Conservation (phyloP, 179 eudicot genomes). For the Actinidia chinensis region DNA sequence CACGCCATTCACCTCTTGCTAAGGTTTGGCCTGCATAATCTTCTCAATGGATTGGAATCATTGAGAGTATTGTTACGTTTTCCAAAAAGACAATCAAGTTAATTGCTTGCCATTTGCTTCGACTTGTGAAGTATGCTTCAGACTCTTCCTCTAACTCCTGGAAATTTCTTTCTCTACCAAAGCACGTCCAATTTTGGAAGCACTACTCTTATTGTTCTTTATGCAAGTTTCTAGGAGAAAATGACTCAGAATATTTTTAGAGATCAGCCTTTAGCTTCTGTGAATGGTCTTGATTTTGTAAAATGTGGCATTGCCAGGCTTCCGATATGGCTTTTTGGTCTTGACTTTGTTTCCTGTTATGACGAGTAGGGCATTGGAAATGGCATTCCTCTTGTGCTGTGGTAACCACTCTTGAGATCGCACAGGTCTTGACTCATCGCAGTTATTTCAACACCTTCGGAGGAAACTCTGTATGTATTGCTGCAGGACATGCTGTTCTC, state of each 20-base stretch:
- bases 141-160: neutral
- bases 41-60: neutral
- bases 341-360: neutral
- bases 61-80: neutral
- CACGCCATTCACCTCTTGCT: neutral
- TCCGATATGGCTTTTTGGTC: neutral
- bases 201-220: neutral
- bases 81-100: neutral
- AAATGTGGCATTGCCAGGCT: neutral
- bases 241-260: neutral
- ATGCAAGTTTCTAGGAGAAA: neutral
- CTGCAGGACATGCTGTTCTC: constrained; percentile 93
- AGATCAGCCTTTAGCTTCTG: neutral
- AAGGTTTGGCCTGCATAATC: neutral
- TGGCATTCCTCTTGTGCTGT: constrained; percentile 95
- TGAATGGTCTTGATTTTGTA: neutral
- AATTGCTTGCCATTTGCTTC: neutral
- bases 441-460: constrained; percentile 95
- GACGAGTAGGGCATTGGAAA: constrained; percentile 84
- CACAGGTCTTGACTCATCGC: constrained; percentile 73
- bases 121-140: neutral
- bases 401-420: constrained; percentile 90
- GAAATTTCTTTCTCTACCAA: neutral
- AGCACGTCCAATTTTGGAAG: constrained; percentile 2
- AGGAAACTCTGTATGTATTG: constrained; percentile 89